Evolutionary conservation across 768 basidiomycete species (phyloP), one percentile per base, ranked within the genome.

Genomic region (Baorangia bicolor): DNA sequence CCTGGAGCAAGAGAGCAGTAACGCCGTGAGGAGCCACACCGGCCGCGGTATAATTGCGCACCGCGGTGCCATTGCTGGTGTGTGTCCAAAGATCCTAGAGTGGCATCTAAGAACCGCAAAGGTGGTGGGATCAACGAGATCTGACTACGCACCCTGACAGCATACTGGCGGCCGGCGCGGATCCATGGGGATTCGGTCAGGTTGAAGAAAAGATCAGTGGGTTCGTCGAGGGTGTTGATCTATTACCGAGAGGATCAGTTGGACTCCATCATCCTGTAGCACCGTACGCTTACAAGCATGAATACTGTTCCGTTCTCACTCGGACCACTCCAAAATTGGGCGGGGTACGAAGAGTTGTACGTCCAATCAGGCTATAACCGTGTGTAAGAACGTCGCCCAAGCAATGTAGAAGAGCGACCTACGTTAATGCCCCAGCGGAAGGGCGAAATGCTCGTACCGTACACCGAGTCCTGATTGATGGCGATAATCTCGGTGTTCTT

Each of bases 161-260:
- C 63, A 59, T 88, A 88, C 61, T 85, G 78, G 39, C 82, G 69
- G 20, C 85, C 85, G 10, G 84, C 84, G 28, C 83, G 78, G 57
- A 85, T 82, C 85, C 85, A 87, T 2, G 86, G 85, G 1, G 85
- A 87, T 59, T 87, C 84, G 2, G 83, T 83, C 44, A 88, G 66
- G 55, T 77, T 82, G 75, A 88, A 88, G 61, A 66, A 74, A 76
- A 88, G 73, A 56, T 83, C 78, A 8, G 80, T 74, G 3, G 82
- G 77, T 59, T 79, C 66, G 55, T 80, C 73, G 23, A 84, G 72
- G 2, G 78, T 78, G 61, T 87, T 87, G 35, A 87, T 72, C 85
- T 87, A 49, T 27, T 30, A 41, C 23, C 16, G 47, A 13, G 13
- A 28, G 7, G 16, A 41, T 43, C 14, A 54, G n/a, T 31, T 6